Conservation (phyloP, 169 alveolate genomes). For the Cryptosporidium meleagridis region DNA sequence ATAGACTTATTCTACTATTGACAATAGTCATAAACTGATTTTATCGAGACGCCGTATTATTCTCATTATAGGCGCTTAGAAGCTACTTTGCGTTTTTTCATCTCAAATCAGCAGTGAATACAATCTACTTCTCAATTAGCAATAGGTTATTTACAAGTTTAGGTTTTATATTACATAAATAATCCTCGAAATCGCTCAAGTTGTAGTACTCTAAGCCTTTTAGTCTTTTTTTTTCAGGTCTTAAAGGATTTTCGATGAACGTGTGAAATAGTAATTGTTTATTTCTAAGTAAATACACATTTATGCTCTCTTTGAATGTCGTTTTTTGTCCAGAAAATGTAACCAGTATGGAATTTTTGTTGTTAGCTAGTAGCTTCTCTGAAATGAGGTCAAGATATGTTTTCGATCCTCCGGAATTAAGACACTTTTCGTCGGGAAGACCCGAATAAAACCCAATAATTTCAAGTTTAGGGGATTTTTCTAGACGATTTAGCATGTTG, state of each 20-base stretch:
- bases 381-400: conserved; percentile 2
- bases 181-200: conserved; percentile 40
- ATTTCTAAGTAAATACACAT: background rate
- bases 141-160: background rate
- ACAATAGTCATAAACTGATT: conserved; percentile 23
- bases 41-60: conserved; percentile 69
- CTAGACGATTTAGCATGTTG: background rate
- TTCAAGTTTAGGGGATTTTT: background rate
- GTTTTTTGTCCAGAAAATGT: background rate
- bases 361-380: conserved; percentile 1
- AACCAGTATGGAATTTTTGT: background rate
- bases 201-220: background rate
- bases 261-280: background rate
- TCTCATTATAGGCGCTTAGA: conserved; percentile 38
- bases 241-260: background rate
- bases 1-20: conserved; percentile 11
- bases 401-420: background rate
- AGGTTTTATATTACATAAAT: conserved; percentile 6
- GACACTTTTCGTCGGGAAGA: background rate
- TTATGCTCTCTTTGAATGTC: background rate
- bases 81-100: conserved; percentile 4
- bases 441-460: conserved; percentile 35
- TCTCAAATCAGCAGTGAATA: background rate
- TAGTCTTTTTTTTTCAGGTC: background rate
- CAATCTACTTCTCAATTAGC: background rate